Evolutionary conservation across 352 stramenopile species (phyloP).

Genomic region (Phytophthora brassicae): DNA sequence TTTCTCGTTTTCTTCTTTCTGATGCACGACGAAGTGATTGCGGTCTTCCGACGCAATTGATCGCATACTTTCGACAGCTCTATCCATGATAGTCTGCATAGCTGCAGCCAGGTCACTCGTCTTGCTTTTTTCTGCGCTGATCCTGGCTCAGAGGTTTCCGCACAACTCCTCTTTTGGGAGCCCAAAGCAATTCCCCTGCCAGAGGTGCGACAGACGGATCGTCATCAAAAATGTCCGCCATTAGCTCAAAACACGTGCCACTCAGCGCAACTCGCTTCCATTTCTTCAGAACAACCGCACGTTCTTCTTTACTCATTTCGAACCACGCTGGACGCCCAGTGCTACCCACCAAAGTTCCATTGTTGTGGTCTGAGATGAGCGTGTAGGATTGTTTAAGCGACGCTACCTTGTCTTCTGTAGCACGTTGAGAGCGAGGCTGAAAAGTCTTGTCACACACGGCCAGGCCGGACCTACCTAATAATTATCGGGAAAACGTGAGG

Average conservation of each 20-base stretch:
- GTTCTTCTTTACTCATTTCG: neutral
- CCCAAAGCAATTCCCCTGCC: neutral
- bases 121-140: neutral
- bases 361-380: too few species aligned
- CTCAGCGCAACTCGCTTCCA: neutral
- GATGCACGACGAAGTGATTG: neutral
- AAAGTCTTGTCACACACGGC: too few species aligned
- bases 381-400: too few species aligned
- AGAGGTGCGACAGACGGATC: neutral
- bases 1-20: neutral
- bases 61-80: neutral
- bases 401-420: too few species aligned
- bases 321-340: neutral
- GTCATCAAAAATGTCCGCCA: conserved; percentile 1
- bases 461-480: too few species aligned
- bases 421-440: too few species aligned
- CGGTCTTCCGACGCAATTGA: neutral
- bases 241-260: neutral
- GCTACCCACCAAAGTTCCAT: neutral
- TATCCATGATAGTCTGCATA: conserved; percentile 1
- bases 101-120: neutral
- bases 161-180: neutral
- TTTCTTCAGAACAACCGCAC: neutral
- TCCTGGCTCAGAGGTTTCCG: neutral
- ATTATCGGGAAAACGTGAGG: too few species aligned